Base-by-base conservation (phyloP, 805 yeast genomes). In the Sugiyamaella lignohabitans region DNA sequence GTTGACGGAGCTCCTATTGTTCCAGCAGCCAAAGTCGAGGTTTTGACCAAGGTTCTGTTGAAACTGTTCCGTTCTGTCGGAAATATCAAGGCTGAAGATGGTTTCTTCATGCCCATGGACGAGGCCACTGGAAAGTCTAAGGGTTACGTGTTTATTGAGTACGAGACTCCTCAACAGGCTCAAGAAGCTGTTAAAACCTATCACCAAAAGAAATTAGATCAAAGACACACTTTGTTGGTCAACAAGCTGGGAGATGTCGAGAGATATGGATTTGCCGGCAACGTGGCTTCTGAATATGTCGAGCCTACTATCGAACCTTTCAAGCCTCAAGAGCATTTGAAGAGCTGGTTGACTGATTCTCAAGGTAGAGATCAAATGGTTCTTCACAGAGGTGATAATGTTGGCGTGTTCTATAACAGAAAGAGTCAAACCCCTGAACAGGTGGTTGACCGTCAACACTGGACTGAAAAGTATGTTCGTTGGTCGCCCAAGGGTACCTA, bases 1-100 rank as follows among this genome's bases (percentile, higher is more conserved):
- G 84, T 87, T 43, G 97, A 88, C 64, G 98, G 98, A 41, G 89
- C 95, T 8, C 99, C 99, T 56, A 73, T 87, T 52, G 95, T 95
- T 21, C 96, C 97, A 49, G 95, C 83, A 63, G 65, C 87, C 45
- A 93, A 93, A 69, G 85, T 81, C 43, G 85, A 87, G 47, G 79
- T 85, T 49, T 76, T 93, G 62, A 76, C 81, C 56, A 89, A 87
- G 66, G 97, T 94, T 39, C 75, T 93, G 61, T 78, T 75, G 57
- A 91, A 89, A 70, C 74, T 87, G 45, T 82, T 93, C 61, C 70
- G 79, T 41, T 76, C 78, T 53, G 88, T 79, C 40, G 98, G 96
- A 44, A 80, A 79, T 53, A 80, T 93, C 47, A 61, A 57, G 39
- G 60, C 49, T 19, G 67, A 60, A 38, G 79, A 76, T 41, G 91